Evolutionary conservation across 768 basidiomycete genomes (phyloP), one percentile per base, ranked within the genome.

Genomic region (Podaxis rugospora): DNA sequence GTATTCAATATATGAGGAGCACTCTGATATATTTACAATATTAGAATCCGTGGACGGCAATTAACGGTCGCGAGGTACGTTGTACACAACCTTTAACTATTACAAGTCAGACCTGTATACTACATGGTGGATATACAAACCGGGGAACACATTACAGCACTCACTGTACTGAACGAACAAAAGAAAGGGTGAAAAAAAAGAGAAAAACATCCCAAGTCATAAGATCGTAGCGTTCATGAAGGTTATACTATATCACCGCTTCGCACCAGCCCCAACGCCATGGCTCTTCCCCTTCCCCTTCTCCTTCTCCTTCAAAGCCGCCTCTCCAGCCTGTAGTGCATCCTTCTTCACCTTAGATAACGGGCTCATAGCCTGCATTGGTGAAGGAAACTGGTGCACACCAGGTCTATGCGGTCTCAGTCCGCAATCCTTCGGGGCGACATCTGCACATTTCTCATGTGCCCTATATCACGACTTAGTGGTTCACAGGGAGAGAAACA

Each of bases 381-480:
- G 65, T 7, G 69, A 67, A n/a, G 37, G 16, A 25, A 27, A 35
- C 10, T 61, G 59, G 18, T 35, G 44, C 21, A 57, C 47, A 36
- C 63, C 37, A 18, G 36, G 59, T n/a, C 55, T 51, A 6, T 37
- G 51, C 65, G 69, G 59, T 68, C 69, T 37, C n/a, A 85, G 58
- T 18, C 89, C 91, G 67, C 92, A 93, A 71, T 93, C 88, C 56
- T 80, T 77, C 9, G 92, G 92, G 11, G 92, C 92, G 50, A 83
- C 67, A 69, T 95, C 92, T 16, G 92, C 92, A 66, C 93, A 95
- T 69, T 92, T 93, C 64, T 91, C 80, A 68, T 95, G 92, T n/a
- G 89, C 83, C 66, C 92, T 91, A 66, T 5, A 54, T 44, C 57
- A 59, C 51, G 64, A 36, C 16, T 21, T 16, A 62, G 28, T 47